Base-by-base conservation (phyloP, 2,329 filamentous ascomycete species). In the Ophiostoma sp. region DNA sequence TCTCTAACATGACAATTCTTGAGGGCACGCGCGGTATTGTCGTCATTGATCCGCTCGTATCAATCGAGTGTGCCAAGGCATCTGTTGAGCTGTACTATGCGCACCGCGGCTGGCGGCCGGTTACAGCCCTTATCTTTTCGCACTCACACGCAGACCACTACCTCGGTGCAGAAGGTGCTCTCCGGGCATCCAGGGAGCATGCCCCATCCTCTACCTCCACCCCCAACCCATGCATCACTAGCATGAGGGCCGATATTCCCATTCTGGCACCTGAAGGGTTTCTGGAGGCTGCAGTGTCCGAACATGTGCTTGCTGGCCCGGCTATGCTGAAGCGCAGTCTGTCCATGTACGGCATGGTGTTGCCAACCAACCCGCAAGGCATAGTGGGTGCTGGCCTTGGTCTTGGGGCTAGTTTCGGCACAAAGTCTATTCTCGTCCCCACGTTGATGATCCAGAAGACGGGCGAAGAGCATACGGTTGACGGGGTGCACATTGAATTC, bases 111-210 rank as follows among this genome's bases (percentile, higher is more conserved):
- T n/a, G 36, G 65, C 69, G 69, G 10, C 65, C 65, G 10, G 52
- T 70, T 17, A 44, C 27, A 33, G 69, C 60, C 39, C 65, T 70
- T 20, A n/a, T 70, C 27, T 70, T 67, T 17, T 70, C 69, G 27
- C 69, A 70, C 65, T 67, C 69, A 31, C 69, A 70, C 39, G 69
- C 33, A 1, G 69, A 70, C 69, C 69, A 70, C 39, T 70, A 36
- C 31, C 23, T 33, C 3, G 69, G 69, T 10, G 69, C 69, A 4
- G 54, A 23, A 4, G 69, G 69, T 54, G 69, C 54, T 52, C n/a
- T 67, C 62, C 44, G 15, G 44, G 33, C 23, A 20, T 48, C 44
- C 17, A 48, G 20, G 15, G 44, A n/a, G 41, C 67, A 48, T 48
- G 15, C 44, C 5, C 44, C 44, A 7, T 17, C 17, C 44, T 20